phyloP scores from a whole-genome alignment of 176 grass and related monocot species.

The Oryza nivara region DNA sequence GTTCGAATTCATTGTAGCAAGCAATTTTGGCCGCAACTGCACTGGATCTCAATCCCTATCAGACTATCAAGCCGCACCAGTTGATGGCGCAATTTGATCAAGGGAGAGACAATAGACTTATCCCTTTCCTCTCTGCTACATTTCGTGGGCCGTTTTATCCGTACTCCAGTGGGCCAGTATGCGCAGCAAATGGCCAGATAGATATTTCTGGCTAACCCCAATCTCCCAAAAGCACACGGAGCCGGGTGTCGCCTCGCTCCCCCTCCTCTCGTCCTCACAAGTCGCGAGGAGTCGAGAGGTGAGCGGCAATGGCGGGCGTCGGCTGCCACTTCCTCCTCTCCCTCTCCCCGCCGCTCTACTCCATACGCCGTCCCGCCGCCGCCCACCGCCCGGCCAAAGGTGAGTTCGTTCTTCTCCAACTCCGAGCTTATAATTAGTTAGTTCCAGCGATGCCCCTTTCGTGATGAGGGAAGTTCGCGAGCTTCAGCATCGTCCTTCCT shows the following conservation, averaged over 20 bases:
- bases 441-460: background rate
- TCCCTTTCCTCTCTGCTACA: too few species aligned
- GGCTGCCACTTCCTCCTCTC: conserved; percentile 44
- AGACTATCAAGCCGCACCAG: too few species aligned
- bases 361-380: background rate
- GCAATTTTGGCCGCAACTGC: too few species aligned
- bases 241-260: background rate
- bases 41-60: too few species aligned
- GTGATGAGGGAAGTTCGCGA: background rate
- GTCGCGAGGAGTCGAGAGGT: background rate
- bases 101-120: too few species aligned
- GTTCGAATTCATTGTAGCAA: too few species aligned
- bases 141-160: too few species aligned
- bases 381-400: conserved; percentile 1
- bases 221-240: background rate
- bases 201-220: conserved; percentile 3
- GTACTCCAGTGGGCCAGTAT: too few species aligned
- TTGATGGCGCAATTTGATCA: too few species aligned
- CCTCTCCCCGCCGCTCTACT: conserved; percentile 24
- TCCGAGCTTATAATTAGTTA: background rate
- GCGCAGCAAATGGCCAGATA: background rate
- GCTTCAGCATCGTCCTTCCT: background rate
- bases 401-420: background rate
- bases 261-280: conserved; percentile 37
- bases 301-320: conserved; percentile 36